Evolutionary conservation across 1,284 basidiomycete genomes (phyloP), one percentile per base, ranked within the genome.

Genomic region (Fomitopsis betulina): DNA sequence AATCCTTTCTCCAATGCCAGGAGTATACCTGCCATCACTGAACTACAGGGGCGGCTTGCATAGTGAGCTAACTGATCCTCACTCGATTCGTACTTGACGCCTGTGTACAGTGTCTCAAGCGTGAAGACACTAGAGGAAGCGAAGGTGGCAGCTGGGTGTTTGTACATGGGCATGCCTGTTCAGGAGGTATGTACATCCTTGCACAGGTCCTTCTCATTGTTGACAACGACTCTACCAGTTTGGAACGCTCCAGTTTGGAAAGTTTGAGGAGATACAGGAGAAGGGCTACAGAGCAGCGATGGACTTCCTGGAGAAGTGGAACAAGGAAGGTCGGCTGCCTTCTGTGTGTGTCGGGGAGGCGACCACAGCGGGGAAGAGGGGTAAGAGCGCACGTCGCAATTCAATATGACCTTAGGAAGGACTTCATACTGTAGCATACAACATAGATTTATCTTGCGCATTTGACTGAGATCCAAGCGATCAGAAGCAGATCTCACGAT

Each of bases 141-240:
- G 25, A 99, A 99, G 73, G 83, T 83, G 3, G 84, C 90, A 5
- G 89, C 90, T 5, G 91, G 91, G 0, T 96, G 94, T 69, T 75
- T 98, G 51, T 99, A 99, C 71, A 89, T 98, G 75, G 84, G 87
- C 58, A 94, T 99, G 91, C 97, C 97, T 0, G 95, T 98, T 19
- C 91, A 95, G 67, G 87, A 89, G 75, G 90, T 87, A 65, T 77
- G 71, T 30, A 35, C 19, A 32, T 33, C 25, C 8, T 17, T 30
- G 12, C 13, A 8, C 40, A 43, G 27, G 3, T n/a, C 15, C 21
- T 17, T 17, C 37, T 10, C 9, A 3, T 4, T n/a, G 10, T 23
- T 42, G 30, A 32, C 38, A 39, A 38, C 5, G 52, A 17, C n/a
- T n/a, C n/a, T 43, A 1, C 30, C 63, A 92, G 89, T 93, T 87